Evolutionary conservation across 2,329 filamentous ascomycete species (phyloP).

Genomic region (Pyrenophora graminea): DNA sequence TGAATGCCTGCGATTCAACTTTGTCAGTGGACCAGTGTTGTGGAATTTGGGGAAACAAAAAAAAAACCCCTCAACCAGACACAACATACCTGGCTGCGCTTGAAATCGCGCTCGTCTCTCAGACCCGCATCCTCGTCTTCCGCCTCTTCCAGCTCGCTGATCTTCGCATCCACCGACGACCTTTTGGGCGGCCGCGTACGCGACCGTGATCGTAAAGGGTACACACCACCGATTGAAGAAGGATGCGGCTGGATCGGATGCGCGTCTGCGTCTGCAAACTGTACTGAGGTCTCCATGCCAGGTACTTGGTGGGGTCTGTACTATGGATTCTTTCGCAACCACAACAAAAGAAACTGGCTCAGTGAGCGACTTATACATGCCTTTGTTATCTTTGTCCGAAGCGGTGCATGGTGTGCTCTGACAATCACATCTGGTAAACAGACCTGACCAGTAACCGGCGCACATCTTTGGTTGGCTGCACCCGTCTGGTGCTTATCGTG

Average conservation of each 20-base stretch:
- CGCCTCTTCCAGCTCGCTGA: constrained; percentile 42
- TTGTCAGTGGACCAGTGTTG: constrained; percentile 13
- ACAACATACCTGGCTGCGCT: constrained; percentile 33
- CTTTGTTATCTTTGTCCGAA: constrained; percentile 15
- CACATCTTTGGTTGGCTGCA: constrained; percentile 25
- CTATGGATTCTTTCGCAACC: neutral
- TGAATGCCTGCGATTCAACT: constrained; percentile 29
- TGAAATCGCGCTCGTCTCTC: constrained; percentile 37
- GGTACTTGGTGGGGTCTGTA: neutral
- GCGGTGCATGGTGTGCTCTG: constrained; percentile 5
- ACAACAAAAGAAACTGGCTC: neutral
- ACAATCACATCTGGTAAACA: constrained; percentile 31
- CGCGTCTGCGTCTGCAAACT: constrained; percentile 22
- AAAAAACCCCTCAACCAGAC: neutral
- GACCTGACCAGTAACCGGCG: constrained; percentile 7
- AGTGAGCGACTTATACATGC: constrained; percentile 12
- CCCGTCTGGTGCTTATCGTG: constrained; percentile 23
- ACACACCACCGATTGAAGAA: constrained; percentile 27
- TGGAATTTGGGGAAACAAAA: too few relatives aligned
- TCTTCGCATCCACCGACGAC: constrained; percentile 66
- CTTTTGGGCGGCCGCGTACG: constrained; percentile 14
- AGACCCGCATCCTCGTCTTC: constrained; percentile 42
- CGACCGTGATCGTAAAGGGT: constrained; percentile 27
- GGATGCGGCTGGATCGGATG: constrained; percentile 15
- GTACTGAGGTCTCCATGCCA: constrained; percentile 32